These are phyloP conservation scores for Amphicarpaea edgeworthii DNA, from an alignment of 306 rosid species.

Conservation along the genomic window DNA sequence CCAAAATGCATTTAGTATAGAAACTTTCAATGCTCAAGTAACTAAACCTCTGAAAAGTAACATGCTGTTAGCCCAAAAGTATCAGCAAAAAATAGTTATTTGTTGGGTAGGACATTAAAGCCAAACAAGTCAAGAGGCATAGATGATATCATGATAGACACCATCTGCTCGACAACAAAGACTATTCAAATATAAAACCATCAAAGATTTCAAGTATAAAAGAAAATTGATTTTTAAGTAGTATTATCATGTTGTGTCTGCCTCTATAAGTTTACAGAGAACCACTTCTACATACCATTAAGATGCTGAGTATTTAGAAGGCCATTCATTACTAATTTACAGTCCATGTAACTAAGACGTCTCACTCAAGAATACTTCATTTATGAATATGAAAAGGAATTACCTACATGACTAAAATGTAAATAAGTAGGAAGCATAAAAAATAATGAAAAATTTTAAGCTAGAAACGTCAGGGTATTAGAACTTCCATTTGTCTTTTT, in stretches of 20 bases:
- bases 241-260: neutral
- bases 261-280: neutral
- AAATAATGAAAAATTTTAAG: neutral
- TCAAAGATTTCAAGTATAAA: neutral
- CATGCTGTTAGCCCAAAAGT: neutral
- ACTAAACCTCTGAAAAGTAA: neutral
- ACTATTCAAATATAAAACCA: slow-evolving; percentile 12
- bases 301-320: neutral
- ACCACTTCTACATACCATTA: neutral
- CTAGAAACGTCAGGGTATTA: neutral
- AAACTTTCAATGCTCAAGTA: slow-evolving; percentile 13
- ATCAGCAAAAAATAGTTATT: neutral
- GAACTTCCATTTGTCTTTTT: neutral
- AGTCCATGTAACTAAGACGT: too few species aligned
- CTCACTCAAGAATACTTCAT: too few species aligned
- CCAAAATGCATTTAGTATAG: neutral
- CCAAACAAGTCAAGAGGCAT: neutral
- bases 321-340: neutral
- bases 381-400: neutral
- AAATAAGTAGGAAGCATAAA: slow-evolving; percentile 1
- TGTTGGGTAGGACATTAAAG: neutral
- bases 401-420: neutral
- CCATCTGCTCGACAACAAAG: neutral
- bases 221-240: neutral
- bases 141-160: neutral